Conservation (phyloP, 148 eudicot genomes). For the Dysphania ambrosioides region DNA sequence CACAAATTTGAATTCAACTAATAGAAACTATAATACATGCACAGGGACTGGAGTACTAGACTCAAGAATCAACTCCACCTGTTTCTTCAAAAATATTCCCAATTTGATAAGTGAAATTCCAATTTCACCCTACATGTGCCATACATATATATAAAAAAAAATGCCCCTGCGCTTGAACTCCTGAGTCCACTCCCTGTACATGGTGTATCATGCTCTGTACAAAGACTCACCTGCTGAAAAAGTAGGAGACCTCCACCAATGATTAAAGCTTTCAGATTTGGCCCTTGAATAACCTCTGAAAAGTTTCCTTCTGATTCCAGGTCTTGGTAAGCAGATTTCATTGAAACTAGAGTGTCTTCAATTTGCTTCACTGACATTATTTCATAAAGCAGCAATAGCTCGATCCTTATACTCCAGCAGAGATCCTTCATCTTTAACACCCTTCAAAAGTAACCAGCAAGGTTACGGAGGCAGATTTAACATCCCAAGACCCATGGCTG, state of each 20-base stretch:
- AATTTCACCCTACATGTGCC: neutral
- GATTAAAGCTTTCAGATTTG: conserved; percentile 82
- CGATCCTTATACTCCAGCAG: conserved; percentile 64
- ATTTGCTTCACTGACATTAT: conserved; percentile 66
- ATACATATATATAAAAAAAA: too few relatives aligned
- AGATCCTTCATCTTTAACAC: conserved; percentile 74
- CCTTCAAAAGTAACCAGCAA: conserved; percentile 91
- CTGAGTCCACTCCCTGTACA: neutral
- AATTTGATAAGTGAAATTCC: neutral
- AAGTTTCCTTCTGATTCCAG: conserved; percentile 72
- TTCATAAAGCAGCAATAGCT: conserved; percentile 67
- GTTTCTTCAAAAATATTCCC: neutral
- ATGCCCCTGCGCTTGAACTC: neutral
- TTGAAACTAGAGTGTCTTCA: conserved; percentile 67
- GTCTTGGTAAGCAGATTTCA: conserved; percentile 62
- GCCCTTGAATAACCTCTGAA: conserved; percentile 83
- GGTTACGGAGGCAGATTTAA: conserved; percentile 91
- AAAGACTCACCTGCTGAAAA: conserved; percentile 74
- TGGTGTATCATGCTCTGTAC: neutral
- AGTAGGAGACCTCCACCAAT: conserved; percentile 97
- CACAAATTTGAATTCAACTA: conserved; percentile 21
- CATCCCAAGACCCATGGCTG: conserved; percentile 82
- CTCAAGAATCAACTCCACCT: neutral
- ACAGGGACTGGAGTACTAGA: neutral
- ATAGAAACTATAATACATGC: neutral